Percentiles rank a stretch among this genome's conserved stretches.
Conservation (phyloP, 768 basidiomycete species). For the Clitopilus passeckerianus region DNA sequence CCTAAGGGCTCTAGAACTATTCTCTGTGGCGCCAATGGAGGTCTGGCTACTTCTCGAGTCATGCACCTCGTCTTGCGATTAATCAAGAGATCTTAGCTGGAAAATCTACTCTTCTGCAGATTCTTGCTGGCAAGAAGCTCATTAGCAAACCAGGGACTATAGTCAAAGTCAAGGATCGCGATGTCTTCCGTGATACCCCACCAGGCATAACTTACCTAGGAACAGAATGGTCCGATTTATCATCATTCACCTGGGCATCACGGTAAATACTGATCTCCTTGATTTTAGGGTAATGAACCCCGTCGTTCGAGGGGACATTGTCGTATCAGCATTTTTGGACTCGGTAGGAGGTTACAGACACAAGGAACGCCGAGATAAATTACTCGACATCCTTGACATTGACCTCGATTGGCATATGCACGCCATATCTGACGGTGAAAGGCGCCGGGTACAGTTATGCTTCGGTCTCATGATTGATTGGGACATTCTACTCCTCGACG, state of each 20-base stretch:
- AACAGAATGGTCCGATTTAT: conserved; percentile 76
- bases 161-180: conserved; percentile 69
- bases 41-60: conserved; percentile 34
- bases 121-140: conserved; percentile 89
- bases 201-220: conserved; percentile 82
- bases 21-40: conserved; percentile 91
- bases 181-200: conserved; percentile 89
- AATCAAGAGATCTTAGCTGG: conserved; percentile 49
- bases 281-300: conserved; percentile 89
- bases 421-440: conserved; percentile 92
- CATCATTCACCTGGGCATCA: background rate
- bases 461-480: conserved; percentile 95
- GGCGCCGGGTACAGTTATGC: conserved; percentile 86
- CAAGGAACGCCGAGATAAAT: conserved; percentile 78
- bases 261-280: conserved; percentile 4
- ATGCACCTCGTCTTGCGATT: conserved; percentile 3
- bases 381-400: conserved; percentile 90
- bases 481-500: conserved; percentile 91
- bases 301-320: conserved; percentile 89
- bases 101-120: conserved; percentile 93
- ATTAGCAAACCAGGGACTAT: conserved; percentile 46
- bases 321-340: conserved; percentile 92
- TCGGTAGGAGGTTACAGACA: conserved; percentile 95
- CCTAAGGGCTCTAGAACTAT: conserved; percentile 78
- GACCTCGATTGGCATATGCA: conserved; percentile 98